Conservation (phyloP, 1,284 basidiomycete species). For the Rhodotorula sp. region DNA sequence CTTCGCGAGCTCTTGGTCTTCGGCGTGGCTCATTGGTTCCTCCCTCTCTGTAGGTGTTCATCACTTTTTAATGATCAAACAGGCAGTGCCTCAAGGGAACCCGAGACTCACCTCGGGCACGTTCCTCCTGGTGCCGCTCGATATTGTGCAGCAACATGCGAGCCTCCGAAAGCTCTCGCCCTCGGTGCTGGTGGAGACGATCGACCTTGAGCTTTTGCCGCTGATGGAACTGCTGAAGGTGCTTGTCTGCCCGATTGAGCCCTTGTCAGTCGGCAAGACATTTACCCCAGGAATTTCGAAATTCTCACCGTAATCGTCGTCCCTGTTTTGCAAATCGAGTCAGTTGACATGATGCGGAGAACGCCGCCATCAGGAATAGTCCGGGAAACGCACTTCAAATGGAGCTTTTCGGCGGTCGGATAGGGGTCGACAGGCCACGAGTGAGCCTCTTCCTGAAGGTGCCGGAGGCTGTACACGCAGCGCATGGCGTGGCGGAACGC, state of each 20-base stretch:
- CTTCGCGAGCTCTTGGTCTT: no score
- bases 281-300: not conserved
- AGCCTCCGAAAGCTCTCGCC: not conserved
- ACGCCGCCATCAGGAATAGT: no score
- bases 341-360: not conserved
- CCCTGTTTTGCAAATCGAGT: not conserved
- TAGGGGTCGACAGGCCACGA: no score
- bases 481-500: not conserved
- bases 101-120: not conserved
- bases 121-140: not conserved
- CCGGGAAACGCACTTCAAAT: not conserved
- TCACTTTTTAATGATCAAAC: not conserved
- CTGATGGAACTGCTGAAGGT: not conserved
- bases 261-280: no score
- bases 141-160: not conserved
- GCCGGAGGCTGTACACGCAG: not conserved
- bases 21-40: no score
- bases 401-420: not conserved
- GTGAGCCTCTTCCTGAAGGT: not conserved
- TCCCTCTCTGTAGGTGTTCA: no score
- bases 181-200: not conserved
- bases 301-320: not conserved
- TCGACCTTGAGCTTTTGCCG: not conserved
- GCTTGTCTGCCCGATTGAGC: no score
- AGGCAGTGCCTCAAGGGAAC: not conserved